Evolutionary conservation across 1,284 basidiomycete species (phyloP), one percentile per base, ranked within the genome.

Genomic region (Pterula multifida): DNA sequence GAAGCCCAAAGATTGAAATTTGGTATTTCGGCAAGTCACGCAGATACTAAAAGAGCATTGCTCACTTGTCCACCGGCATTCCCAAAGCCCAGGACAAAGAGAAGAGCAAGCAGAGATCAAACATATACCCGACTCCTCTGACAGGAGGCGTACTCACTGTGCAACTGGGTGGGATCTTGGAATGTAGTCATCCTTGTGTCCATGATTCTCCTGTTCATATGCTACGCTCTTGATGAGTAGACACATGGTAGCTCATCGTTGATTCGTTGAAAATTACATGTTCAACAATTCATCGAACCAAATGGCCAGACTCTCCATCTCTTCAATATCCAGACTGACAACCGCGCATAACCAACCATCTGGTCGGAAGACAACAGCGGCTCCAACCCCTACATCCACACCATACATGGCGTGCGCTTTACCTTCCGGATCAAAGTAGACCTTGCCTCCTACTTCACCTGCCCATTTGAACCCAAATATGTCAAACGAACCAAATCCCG

Each of bases 11-110:
- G 87, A 17, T 79, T 79, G 55, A 70, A 72, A 53, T 68, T 85
- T 36, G 85, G 86, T 3, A 61, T 86, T 12, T 73, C 81, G 0
- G 78, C 82, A 50, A 69, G 65, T 46, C 76, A 76, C 0, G 75
- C 70, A 25, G 70, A 73, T 36, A 71, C 68, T 36, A 87, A 84
- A 58, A 73, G 81, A 50, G 90, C 89, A 0, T 68, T 83, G 0
- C 70, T 95, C 49, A 78, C 69, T 49, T 75, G 80, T 1, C 91
- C 91, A 1, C 70, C 93, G 3, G 72, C 76, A 54, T 94, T 92
- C 66, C 90, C 90, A 1, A 85, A 85, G 60, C 66, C 69, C 19
- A 65, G 45, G 45, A 47, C 11, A 24, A 23, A 23, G 6, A 47
- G 22, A 23, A 47, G 26, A 19, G 45, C 23, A 23, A 25, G 15